Conservation (phyloP, 768 basidiomycete genomes). For the Jaapia argillacea region DNA sequence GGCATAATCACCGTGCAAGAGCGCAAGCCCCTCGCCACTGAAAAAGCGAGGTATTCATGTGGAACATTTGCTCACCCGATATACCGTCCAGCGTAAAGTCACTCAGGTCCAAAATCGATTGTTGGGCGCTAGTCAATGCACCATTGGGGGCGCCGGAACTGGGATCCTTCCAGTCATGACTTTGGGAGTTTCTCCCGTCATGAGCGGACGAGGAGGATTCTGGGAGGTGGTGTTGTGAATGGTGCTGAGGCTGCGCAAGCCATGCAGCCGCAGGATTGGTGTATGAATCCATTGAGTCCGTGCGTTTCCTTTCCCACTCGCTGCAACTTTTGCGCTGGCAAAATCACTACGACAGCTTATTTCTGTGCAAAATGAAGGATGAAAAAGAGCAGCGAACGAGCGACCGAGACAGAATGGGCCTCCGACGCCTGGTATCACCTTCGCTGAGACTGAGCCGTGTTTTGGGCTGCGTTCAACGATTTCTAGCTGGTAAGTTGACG, state of each 20-base stretch:
- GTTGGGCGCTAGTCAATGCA: slow-evolving; percentile 17
- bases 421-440: slow-evolving; percentile 1
- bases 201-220: slow-evolving; percentile 10
- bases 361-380: slow-evolving; percentile 30
- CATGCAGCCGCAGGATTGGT: slow-evolving; percentile 29
- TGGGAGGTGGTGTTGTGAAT: slow-evolving; percentile 11
- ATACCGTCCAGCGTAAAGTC: slow-evolving; percentile 33
- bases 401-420: not conserved
- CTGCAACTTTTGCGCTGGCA: slow-evolving; percentile 34
- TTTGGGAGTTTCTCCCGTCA: too few relatives aligned
- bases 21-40: too few relatives aligned
- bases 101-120: slow-evolving; percentile 28
- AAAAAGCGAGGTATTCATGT: too few relatives aligned
- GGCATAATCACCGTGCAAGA: too few relatives aligned
- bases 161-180: slow-evolving; percentile 22
- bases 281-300: slow-evolving; percentile 28
- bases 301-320: slow-evolving; percentile 29
- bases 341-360: slow-evolving; percentile 34
- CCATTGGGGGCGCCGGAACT: slow-evolving; percentile 21
- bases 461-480: slow-evolving; percentile 15
- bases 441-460: slow-evolving; percentile 7
- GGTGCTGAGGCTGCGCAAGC: slow-evolving; percentile 28
- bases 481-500: slow-evolving; percentile 17
- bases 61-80: slow-evolving; percentile 32
- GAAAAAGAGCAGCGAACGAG: slow-evolving; percentile 10